Conservation (phyloP, 495 filamentous ascomycete species). For the Poronia punctata region DNA sequence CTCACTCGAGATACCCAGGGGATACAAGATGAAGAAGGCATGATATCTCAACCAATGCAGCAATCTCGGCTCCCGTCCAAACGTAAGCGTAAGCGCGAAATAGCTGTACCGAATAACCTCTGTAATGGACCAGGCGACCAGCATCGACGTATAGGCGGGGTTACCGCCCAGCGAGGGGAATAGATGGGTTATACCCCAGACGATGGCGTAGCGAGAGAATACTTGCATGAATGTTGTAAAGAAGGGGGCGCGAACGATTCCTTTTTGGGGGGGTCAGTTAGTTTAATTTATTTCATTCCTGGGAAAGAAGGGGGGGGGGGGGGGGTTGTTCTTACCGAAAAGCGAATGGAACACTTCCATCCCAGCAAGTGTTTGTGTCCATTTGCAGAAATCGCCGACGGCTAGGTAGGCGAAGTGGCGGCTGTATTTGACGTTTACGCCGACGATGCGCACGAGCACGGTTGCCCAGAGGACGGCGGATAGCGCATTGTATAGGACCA, state of each 20-base stretch:
- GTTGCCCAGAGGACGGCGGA: constrained; percentile 68
- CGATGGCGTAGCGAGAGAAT: constrained; percentile 68
- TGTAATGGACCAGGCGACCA: constrained; percentile 76
- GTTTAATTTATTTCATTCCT: not conserved
- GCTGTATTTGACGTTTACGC: constrained; percentile 23
- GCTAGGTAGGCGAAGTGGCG: constrained; percentile 35
- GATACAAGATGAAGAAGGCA: constrained; percentile 87
- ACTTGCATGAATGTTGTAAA: constrained; percentile 87
- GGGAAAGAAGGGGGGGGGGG: not conserved
- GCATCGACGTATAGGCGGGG: constrained; percentile 59
- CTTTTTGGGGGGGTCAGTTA: constrained; percentile 23
- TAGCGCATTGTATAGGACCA: constrained; percentile 75
- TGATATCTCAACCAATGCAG: constrained; percentile 89
- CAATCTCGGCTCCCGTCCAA: constrained; percentile 47
- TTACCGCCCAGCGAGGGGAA: constrained; percentile 52
- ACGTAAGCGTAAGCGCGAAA: constrained; percentile 66
- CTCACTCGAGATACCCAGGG: constrained; percentile 83
- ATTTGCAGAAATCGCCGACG: constrained; percentile 59
- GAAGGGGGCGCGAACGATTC: constrained; percentile 78
- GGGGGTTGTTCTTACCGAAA: constrained; percentile 42
- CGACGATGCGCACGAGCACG: constrained; percentile 53
- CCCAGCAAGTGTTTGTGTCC: constrained; percentile 74
- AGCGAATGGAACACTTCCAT: constrained; percentile 78
- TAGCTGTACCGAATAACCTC: constrained; percentile 86
- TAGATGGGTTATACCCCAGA: constrained; percentile 67